Evolutionary conservation across 2,329 filamentous ascomycete species (phyloP).

Genomic region (Aspergillus costaricaensis): DNA sequence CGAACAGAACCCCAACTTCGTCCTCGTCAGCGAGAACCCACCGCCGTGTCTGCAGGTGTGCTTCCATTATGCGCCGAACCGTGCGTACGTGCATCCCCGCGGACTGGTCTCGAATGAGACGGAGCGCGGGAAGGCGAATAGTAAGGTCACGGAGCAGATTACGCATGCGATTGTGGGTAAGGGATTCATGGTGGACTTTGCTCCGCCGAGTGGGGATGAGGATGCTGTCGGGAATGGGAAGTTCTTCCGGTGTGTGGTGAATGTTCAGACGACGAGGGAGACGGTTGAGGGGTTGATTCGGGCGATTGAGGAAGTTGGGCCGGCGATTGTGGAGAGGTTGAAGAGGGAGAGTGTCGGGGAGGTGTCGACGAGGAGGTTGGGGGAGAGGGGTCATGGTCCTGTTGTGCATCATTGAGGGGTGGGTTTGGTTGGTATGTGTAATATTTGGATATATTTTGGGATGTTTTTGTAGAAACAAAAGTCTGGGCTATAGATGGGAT

Average conservation of each 20-base stretch:
- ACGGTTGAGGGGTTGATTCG: conserved; percentile 65
- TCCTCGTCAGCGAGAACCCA: conserved; percentile 72
- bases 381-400: conserved; percentile 38
- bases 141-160: conserved; percentile 57
- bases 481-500: too few species aligned
- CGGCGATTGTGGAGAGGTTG: conserved; percentile 33
- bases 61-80: conserved; percentile 76
- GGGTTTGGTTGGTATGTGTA: background rate
- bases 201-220: conserved; percentile 52
- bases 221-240: conserved; percentile 58
- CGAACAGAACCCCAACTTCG: conserved; percentile 59
- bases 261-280: conserved; percentile 59
- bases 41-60: conserved; percentile 91
- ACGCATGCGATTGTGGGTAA: conserved; percentile 55
- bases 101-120: conserved; percentile 36
- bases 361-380: conserved; percentile 27
- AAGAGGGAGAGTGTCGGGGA: conserved; percentile 22
- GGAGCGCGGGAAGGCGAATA: conserved; percentile 52
- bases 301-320: conserved; percentile 56
- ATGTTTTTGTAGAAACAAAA: background rate
- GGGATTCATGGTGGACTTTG: conserved; percentile 72
- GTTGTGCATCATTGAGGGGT: conserved; percentile 29
- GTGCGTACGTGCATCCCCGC: conserved; percentile 47
- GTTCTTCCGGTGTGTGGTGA: conserved; percentile 71
- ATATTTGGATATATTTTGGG: background rate